Evolutionary conservation across 768 basidiomycete species (phyloP).

Genomic region (Coprinellus micaceus): DNA sequence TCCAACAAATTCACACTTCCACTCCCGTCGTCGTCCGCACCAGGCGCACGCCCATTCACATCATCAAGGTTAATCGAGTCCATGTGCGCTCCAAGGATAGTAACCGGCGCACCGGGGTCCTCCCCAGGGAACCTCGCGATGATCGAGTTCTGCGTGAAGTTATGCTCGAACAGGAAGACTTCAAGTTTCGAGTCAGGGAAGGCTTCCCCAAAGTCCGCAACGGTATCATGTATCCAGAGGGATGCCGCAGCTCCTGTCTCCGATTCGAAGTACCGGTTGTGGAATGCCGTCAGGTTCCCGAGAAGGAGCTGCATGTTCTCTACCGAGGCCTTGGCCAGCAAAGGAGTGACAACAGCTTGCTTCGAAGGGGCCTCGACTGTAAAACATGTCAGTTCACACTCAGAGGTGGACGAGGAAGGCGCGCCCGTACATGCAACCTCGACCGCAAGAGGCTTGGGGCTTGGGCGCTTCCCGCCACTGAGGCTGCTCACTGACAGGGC

Average conservation of each 20-base stretch:
- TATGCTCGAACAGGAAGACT: slow-evolving; percentile 25
- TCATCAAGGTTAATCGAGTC: slow-evolving; percentile 35
- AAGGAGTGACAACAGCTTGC: slow-evolving; percentile 19
- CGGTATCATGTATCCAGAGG: slow-evolving; percentile 25
- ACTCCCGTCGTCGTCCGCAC: slow-evolving; percentile 47
- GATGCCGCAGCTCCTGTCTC: slow-evolving; percentile 29
- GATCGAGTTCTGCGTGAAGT: slow-evolving; percentile 31
- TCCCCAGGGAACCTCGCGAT: slow-evolving; percentile 32
- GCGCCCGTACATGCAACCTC: neutral
- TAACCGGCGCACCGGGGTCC: slow-evolving; percentile 22
- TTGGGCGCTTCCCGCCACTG: neutral
- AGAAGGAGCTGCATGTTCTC: slow-evolving; percentile 28
- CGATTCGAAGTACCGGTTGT: slow-evolving; percentile 32
- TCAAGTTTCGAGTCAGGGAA: slow-evolving; percentile 23
- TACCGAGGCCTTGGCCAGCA: slow-evolving; percentile 21
- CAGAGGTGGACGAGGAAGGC: neutral
- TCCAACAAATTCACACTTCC: slow-evolving; percentile 40
- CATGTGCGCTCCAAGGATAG: slow-evolving; percentile 38
- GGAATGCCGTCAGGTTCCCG: slow-evolving; percentile 28
- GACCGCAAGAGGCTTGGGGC: neutral
- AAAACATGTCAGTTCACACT: neutral
- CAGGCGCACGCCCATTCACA: slow-evolving; percentile 37
- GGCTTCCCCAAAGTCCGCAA: slow-evolving; percentile 17
- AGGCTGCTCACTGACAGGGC: slow-evolving; percentile 2
- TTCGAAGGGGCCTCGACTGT: slow-evolving; percentile 26